These are phyloP conservation scores for Trametes sanguinea DNA, from an alignment of 768 basidiomycete species.

Conservation along the genomic window DNA sequence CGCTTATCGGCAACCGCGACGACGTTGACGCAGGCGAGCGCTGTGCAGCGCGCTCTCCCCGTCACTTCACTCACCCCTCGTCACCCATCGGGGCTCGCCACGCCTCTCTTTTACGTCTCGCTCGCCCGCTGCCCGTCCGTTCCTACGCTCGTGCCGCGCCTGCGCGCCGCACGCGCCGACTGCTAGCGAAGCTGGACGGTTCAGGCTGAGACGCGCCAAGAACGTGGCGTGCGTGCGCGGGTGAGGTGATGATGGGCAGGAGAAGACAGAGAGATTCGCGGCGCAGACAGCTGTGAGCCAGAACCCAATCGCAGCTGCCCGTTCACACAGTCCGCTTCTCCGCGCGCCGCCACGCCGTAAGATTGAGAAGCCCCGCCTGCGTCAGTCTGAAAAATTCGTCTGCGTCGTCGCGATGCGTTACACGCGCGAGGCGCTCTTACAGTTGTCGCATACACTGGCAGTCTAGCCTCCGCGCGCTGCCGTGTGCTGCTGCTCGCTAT, in stretches of 20 bases:
- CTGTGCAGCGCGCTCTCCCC: neutral
- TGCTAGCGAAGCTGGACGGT: neutral
- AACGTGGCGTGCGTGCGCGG: neutral
- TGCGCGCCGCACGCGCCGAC: neutral
- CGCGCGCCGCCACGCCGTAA: slow-evolving; percentile 12
- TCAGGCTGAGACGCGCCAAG: neutral
- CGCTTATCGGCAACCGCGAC: neutral
- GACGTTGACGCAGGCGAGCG: neutral
- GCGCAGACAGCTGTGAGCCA: neutral
- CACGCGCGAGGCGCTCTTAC: neutral
- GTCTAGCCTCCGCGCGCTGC: too few relatives aligned
- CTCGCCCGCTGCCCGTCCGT: neutral
- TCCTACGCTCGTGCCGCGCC: too few relatives aligned
- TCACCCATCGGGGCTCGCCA: neutral
- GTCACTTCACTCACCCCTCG: neutral
- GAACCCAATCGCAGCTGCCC: too few relatives aligned
- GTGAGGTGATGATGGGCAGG: neutral
- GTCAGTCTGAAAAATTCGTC: slow-evolving; percentile 3
- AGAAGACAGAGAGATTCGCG: neutral
- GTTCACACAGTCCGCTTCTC: neutral
- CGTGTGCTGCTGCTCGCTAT: too few relatives aligned
- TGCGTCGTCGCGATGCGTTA: neutral
- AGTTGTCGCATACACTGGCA: too few relatives aligned
- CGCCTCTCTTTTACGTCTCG: too few relatives aligned
- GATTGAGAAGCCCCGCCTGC: neutral